Conservation (phyloP, 768 basidiomycete genomes). For the Suillus spraguei region DNA sequence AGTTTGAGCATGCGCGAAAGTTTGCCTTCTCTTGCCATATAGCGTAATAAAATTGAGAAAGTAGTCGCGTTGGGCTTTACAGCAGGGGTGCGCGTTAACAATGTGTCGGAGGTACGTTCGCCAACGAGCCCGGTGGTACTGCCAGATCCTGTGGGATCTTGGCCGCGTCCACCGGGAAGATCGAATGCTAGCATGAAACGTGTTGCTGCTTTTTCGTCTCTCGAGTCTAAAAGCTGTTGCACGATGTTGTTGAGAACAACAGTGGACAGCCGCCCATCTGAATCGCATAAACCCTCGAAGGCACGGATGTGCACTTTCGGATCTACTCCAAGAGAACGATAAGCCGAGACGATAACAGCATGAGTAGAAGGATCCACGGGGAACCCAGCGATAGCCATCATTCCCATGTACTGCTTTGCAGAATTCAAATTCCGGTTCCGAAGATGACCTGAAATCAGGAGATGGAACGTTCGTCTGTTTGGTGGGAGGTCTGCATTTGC, state of each 20-base stretch:
- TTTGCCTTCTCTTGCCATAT: slow-evolving; percentile 47
- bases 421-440: slow-evolving; percentile 64
- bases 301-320: slow-evolving; percentile 53
- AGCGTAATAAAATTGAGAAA: slow-evolving; percentile 63
- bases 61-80: slow-evolving; percentile 58
- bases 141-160: slow-evolving; percentile 17
- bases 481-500: slow-evolving; percentile 45
- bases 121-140: slow-evolving; percentile 35
- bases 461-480: slow-evolving; percentile 66
- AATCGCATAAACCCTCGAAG: slow-evolving; percentile 45
- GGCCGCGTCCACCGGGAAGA: slow-evolving; percentile 20
- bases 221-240: slow-evolving; percentile 56
- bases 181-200: slow-evolving; percentile 53
- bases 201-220: slow-evolving; percentile 50
- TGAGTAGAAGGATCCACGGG: slow-evolving; percentile 59
- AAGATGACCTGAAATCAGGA: slow-evolving; percentile 66
- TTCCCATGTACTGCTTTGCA: slow-evolving; percentile 53
- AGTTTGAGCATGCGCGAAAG: slow-evolving; percentile 48
- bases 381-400: slow-evolving; percentile 61
- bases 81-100: slow-evolving; percentile 10
- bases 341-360: slow-evolving; percentile 56
- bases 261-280: slow-evolving; percentile 46
- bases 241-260: slow-evolving; percentile 71
- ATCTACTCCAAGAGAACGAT: slow-evolving; percentile 64
- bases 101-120: slow-evolving; percentile 16